These are phyloP conservation scores for Gossypium davidsonii DNA, from an alignment of 441 rosid species.

Conservation along the genomic window DNA sequence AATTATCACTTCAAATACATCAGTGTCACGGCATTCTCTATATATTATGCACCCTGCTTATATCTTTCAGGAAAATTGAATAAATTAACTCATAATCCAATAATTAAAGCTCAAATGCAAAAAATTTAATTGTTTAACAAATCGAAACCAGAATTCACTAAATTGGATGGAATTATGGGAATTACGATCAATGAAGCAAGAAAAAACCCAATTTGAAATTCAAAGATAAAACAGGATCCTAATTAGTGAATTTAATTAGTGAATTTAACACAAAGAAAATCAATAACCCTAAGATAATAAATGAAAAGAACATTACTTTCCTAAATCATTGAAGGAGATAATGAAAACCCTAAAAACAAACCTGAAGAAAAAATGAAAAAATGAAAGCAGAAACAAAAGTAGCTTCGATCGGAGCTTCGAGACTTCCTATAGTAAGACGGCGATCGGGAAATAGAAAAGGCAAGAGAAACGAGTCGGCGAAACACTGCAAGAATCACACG, in stretches of 20 bases:
- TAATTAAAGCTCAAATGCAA: neutral
- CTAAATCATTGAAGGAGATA: neutral
- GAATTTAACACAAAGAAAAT: neutral
- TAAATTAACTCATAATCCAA: neutral
- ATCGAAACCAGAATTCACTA: neutral
- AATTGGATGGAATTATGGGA: neutral
- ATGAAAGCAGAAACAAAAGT: neutral
- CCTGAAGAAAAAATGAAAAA: slow-evolving; percentile 3
- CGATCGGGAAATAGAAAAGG: neutral
- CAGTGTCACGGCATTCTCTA: neutral
- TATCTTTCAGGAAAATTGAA: neutral
- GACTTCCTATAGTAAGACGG: neutral
- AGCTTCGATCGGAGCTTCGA: neutral
- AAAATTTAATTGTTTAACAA: neutral
- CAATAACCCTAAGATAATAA: slow-evolving; percentile 1
- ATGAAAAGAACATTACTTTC: neutral
- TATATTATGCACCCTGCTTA: neutral
- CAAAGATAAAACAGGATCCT: neutral
- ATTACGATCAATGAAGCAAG: slow-evolving; percentile 7
- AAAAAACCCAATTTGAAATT: neutral
- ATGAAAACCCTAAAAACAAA: slow-evolving; percentile 5
- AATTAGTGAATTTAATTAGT: slow-evolving; percentile 8
- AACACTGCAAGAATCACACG: slow-evolving; percentile 10
- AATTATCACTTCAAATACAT: slow-evolving; percentile 4
- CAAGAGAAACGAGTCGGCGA: neutral